Base-by-base conservation (phyloP, 805 yeast genomes). In the Candida boidinii region DNA sequence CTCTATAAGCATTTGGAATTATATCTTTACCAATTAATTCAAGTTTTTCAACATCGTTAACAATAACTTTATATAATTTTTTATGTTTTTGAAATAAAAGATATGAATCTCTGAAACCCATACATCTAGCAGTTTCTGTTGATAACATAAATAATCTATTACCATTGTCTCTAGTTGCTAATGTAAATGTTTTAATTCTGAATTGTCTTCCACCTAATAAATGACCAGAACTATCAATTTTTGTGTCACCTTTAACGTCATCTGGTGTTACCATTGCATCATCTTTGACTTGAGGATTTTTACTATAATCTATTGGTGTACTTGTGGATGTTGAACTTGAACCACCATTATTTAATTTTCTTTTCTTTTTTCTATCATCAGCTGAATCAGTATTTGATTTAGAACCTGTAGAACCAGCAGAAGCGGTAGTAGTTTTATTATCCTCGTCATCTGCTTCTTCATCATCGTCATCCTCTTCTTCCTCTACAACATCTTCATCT, bases 91-190 rank as follows among this genome's bases (percentile, higher is more conserved):
- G 94, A 60, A 90, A 87, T 38, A 90, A 66, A 33, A 87, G 64
- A 49, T 90, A 87, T 2, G 95, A 84, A 52, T 90, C 96, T 45
- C 96, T 70, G 60, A 87, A 84, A 4, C 96, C 97, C 39, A 90
- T 86, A 48, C 90, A 76, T 45, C 97, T 72, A 1, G 98, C 96
- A 3, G 96, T 95, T 51, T 92, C 98, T 0, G 97, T 88, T 2
- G 95, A 79, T 30, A 92, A 72, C 95, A 90, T 88, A 56, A 75
- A 92, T 37, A 78, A 65, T 42, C 78, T 68, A 15, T 76, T 73
- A 7, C 95, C 96, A n/a, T n/a, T n/a, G n/a, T n/a, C n/a, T 35
- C 74, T 65, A 4, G 75, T 78, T 26, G 62, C 51, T 7, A 81
- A 64, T 5, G 76, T 77, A 55, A 83, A 83, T 0, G 81, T 70